These are phyloP conservation scores for Rhynchosporium graminicola DNA, from an alignment of 2,329 filamentous ascomycete species.

Conservation along the genomic window DNA sequence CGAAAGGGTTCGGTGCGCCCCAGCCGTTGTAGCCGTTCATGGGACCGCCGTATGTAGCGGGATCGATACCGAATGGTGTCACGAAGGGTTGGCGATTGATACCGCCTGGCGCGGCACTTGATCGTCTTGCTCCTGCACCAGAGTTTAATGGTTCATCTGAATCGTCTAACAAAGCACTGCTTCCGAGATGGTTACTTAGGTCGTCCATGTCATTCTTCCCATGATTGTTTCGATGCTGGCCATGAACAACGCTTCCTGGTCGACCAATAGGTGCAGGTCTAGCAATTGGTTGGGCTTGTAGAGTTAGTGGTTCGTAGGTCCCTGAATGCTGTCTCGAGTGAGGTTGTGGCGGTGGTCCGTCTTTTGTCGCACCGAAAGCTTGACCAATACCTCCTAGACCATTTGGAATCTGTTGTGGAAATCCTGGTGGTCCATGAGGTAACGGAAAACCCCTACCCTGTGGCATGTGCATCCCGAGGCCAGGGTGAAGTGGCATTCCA, in stretches of 20 bases:
- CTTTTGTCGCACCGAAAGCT: slow-evolving; percentile 43
- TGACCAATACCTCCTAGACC: slow-evolving; percentile 45
- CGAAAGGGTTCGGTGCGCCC: slow-evolving; percentile 41
- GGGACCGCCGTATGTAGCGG: slow-evolving; percentile 35
- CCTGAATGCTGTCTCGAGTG: slow-evolving; percentile 78
- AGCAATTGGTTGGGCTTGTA: slow-evolving; percentile 70
- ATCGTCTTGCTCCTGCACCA: slow-evolving; percentile 42
- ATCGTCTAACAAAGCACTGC: slow-evolving; percentile 83
- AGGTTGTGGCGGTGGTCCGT: slow-evolving; percentile 48
- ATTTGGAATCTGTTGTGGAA: slow-evolving; percentile 49
- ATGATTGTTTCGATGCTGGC: slow-evolving; percentile 46
- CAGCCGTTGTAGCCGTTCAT: slow-evolving; percentile 38
- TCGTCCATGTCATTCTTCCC: slow-evolving; percentile 65
- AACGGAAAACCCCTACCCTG: slow-evolving; percentile 47
- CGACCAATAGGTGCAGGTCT: slow-evolving; percentile 86
- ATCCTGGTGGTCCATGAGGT: slow-evolving; percentile 55
- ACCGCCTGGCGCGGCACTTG: slow-evolving; percentile 37
- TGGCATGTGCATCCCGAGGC: slow-evolving; percentile 60
- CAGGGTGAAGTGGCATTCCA: slow-evolving; percentile 56
- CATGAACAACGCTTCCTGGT: slow-evolving; percentile 70
- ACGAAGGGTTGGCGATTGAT: slow-evolving; percentile 36
- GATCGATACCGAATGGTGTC: slow-evolving; percentile 40
- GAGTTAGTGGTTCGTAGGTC: slow-evolving; percentile 51
- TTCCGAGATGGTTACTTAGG: slow-evolving; percentile 79
- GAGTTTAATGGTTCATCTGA: slow-evolving; percentile 55